These are phyloP conservation scores for Lepidium campestre DNA, from an alignment of 441 rosid species.

Conservation along the genomic window DNA sequence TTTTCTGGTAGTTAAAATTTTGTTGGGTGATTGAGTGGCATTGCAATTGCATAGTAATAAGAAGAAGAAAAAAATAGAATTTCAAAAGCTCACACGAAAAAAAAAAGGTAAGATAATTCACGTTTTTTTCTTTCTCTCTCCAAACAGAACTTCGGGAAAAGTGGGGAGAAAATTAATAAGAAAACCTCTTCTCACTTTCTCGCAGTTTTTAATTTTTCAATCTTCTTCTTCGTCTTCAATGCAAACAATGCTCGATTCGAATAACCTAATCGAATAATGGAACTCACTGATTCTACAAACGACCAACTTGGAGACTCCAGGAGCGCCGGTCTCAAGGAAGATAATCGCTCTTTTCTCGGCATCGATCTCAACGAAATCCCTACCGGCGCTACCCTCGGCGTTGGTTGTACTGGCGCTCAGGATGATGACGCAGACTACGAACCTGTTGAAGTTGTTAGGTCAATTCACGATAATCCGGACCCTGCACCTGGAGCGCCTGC, in stretches of 20 bases:
- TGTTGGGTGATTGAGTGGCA: not conserved
- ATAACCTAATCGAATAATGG: conserved; percentile 46
- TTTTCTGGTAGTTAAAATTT: not conserved
- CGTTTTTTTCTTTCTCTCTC: conserved; percentile 9
- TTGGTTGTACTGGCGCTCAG: conserved; percentile 21
- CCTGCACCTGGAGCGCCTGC: conserved; percentile 44
- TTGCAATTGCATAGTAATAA: not conserved
- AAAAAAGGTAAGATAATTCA: conserved; percentile 4
- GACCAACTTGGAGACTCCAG: conserved; percentile 18
- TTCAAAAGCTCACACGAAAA: not conserved
- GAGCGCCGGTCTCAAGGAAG: conserved; percentile 9
- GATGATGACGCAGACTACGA: conserved; percentile 29
- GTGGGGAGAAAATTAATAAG: conserved; percentile 16
- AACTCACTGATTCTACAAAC: conserved; percentile 41
- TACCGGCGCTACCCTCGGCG: conserved; percentile 33
- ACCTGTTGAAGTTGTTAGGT: conserved; percentile 52
- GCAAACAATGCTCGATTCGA: conserved; percentile 30
- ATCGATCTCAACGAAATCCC: conserved; percentile 98
- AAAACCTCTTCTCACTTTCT: conserved; percentile 15
- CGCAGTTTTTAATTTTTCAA: not conserved
- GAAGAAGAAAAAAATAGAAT: not conserved
- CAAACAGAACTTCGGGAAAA: conserved; percentile 27
- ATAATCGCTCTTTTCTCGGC: conserved; percentile 54
- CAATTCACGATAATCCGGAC: conserved; percentile 49
- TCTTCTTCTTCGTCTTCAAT: conserved; percentile 19